Evolutionary conservation across 1,284 basidiomycete species (phyloP).

Genomic region (Rhodotorula sp.): DNA sequence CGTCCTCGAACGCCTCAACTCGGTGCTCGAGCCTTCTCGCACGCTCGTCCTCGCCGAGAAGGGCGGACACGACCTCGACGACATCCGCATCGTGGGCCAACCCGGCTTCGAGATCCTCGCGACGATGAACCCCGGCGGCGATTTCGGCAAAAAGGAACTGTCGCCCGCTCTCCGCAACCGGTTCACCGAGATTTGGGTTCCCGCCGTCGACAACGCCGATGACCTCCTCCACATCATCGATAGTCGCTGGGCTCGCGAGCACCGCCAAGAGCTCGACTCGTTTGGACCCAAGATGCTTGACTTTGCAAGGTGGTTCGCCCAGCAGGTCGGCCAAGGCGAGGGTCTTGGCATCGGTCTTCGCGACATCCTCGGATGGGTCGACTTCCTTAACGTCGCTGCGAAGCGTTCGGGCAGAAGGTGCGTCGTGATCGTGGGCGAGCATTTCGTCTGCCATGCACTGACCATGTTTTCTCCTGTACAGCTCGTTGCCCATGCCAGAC

Average conservation of each 20-base stretch:
- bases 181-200: slow-evolving; percentile 99
- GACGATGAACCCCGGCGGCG: slow-evolving; percentile 99
- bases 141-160: slow-evolving; percentile 98
- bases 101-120: slow-evolving; percentile 83
- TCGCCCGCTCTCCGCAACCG: slow-evolving; percentile 95
- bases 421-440: not conserved
- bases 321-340: slow-evolving; percentile 63
- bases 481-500: slow-evolving; percentile 32
- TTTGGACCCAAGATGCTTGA: slow-evolving; percentile 70
- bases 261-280: slow-evolving; percentile 51
- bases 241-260: slow-evolving; percentile 64
- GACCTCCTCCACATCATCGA: slow-evolving; percentile 80
- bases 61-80: slow-evolving; percentile 70
- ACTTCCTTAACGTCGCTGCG: slow-evolving; percentile 69
- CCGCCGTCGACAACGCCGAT: slow-evolving; percentile 68
- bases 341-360: slow-evolving; percentile 66
- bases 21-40: slow-evolving; percentile 86
- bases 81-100: slow-evolving; percentile 65
- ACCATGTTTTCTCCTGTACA: not conserved
- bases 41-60: slow-evolving; percentile 91
- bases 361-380: slow-evolving; percentile 90
- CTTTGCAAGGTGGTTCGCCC: slow-evolving; percentile 78
- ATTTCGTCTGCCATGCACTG: not conserved
- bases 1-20: slow-evolving; percentile 94
- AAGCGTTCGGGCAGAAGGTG: not conserved